Conservation (phyloP, 305 asterid genomes). For the Withania somnifera region DNA sequence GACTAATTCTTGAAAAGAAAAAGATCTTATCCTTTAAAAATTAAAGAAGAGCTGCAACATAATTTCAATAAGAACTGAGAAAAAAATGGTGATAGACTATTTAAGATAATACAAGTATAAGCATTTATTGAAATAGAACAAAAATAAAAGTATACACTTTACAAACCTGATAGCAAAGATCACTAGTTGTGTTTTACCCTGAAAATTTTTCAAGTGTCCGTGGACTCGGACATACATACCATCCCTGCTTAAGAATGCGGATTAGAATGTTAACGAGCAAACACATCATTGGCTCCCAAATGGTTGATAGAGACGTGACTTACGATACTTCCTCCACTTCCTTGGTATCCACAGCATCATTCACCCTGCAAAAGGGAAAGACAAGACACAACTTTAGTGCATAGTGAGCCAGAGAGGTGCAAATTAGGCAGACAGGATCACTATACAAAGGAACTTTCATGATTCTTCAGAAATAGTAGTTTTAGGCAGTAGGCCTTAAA, state of each 20-base stretch:
- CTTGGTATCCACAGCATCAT: constrained; percentile 53
- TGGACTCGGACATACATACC: constrained; percentile 63
- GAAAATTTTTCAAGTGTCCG: constrained; percentile 53
- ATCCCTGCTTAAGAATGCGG: constrained; percentile 33
- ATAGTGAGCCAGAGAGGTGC: background rate
- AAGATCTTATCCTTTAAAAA: background rate
- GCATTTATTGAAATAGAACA: background rate
- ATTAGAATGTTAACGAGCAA: background rate
- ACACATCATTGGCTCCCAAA: background rate
- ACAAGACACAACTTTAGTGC: background rate
- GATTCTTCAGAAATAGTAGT: background rate
- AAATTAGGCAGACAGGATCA: background rate
- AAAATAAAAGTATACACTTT: background rate
- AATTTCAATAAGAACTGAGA: background rate
- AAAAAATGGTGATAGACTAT: background rate
- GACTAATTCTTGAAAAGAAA: background rate
- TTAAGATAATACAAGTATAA: background rate
- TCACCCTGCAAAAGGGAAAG: constrained; percentile 38
- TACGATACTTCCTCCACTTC: constrained; percentile 63
- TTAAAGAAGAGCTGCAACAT: background rate
- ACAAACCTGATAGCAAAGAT: constrained; percentile 67
- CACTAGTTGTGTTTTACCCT: constrained; percentile 55
- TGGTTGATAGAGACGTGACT: background rate
- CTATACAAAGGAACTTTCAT: background rate
- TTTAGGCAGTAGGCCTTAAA: background rate